phyloP scores from a whole-genome alignment of 345 rosid species.

The Gossypioides kirkii region DNA sequence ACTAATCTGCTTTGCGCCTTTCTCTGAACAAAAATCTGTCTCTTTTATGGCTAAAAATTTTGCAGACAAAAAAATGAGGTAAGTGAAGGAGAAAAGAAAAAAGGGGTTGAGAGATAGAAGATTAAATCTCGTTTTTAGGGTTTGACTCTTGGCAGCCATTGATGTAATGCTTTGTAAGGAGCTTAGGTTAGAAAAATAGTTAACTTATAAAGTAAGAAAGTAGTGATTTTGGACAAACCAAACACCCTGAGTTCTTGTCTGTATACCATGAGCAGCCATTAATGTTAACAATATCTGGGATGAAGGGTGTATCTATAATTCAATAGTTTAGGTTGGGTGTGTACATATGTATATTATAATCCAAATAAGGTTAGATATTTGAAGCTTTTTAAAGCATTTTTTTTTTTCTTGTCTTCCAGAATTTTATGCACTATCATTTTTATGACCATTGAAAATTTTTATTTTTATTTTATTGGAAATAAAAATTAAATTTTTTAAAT shows the following conservation, averaged over 20 bases:
- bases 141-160: slow-evolving; percentile 32
- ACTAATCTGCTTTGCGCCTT: slow-evolving; percentile 4
- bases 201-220: slow-evolving; percentile 21
- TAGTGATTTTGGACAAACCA: slow-evolving; percentile 10
- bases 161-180: slow-evolving; percentile 27
- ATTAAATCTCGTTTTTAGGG: slow-evolving; percentile 7
- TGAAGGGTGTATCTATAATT: neutral
- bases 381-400: neutral
- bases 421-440: neutral
- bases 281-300: neutral
- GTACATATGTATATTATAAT: neutral
- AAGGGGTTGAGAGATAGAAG: neutral
- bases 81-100: slow-evolving; percentile 11
- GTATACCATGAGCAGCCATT: slow-evolving; percentile 6
- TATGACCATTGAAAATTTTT: neutral
- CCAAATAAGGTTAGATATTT: neutral
- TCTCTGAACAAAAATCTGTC: slow-evolving; percentile 10
- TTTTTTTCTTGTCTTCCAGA: neutral
- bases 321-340: neutral
- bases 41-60: slow-evolving; percentile 25
- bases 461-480: neutral
- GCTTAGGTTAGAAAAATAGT: slow-evolving; percentile 37
- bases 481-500: neutral
- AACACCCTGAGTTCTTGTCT: neutral
- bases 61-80: slow-evolving; percentile 31